Evolutionary conservation across 192 early-diverging fungal species (phyloP).

Genomic region (Backusella luteola): DNA sequence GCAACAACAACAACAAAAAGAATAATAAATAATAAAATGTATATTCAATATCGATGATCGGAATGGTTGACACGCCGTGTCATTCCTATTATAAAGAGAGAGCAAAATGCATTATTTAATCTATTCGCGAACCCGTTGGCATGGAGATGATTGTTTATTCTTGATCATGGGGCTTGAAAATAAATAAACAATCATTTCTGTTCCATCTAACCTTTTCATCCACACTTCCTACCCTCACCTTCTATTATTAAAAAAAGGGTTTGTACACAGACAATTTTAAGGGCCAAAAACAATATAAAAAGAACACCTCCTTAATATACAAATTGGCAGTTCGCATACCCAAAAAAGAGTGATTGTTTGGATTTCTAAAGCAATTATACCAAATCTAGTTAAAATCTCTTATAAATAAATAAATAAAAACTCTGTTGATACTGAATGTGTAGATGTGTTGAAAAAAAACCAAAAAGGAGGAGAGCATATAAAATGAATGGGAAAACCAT

Average conservation of each 20-base stretch:
- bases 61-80: not conserved
- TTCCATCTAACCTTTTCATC: not conserved
- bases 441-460: not conserved
- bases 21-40: not conserved
- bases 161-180: not conserved
- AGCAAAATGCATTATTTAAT: constrained; percentile 1
- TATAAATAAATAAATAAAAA: not conserved
- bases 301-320: not conserved
- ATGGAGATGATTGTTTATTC: not conserved
- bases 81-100: not conserved
- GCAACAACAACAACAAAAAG: not conserved
- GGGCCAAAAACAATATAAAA: not conserved
- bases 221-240: not conserved
- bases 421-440: not conserved
- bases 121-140: not conserved
- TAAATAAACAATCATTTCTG: not conserved
- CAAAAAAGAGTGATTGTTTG: not conserved
- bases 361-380: not conserved
- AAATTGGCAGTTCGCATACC: not conserved
- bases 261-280: constrained; percentile 4
- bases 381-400: not conserved
- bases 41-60: not conserved
- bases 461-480: not conserved
- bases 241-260: not conserved
- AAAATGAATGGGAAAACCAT: not conserved